Conservation (phyloP, 306 rosid genomes). For the Prunus campanulata region DNA sequence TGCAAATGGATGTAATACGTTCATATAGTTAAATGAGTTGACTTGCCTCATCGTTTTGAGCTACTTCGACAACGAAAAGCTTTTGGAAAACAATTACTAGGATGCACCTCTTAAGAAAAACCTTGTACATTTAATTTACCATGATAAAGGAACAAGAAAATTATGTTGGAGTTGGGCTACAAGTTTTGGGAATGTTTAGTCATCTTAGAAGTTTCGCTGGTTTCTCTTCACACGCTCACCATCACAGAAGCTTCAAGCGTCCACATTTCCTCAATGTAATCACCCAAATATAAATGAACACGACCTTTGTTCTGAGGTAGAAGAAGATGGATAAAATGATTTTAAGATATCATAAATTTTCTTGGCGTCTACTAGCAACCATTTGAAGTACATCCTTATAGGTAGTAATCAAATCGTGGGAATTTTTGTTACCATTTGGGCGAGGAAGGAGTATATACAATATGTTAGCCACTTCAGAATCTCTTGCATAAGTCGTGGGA, state of each 20-base stretch:
- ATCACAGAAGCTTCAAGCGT: too few relatives aligned
- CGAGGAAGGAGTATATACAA: constrained; percentile 71
- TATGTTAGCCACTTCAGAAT: constrained; percentile 76
- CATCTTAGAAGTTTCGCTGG: too few relatives aligned
- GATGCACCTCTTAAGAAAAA: constrained; percentile 78
- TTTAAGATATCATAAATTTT: constrained; percentile 39
- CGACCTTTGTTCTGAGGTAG: constrained; percentile 71
- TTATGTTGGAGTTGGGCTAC: background rate
- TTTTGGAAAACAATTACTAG: constrained; percentile 61
- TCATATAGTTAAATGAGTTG: constrained; percentile 93
- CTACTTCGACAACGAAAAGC: constrained; percentile 61
- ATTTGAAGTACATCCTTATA: constrained; percentile 74
- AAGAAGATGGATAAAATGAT: constrained; percentile 42
- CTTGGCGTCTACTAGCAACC: constrained; percentile 31
- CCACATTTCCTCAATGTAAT: constrained; percentile 35
- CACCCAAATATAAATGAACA: constrained; percentile 44
- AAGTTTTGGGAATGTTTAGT: too few relatives aligned
- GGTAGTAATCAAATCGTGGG: constrained; percentile 94
- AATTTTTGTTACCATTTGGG: constrained; percentile 78
- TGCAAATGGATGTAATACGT: constrained; percentile 50
- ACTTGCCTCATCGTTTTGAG: constrained; percentile 84
- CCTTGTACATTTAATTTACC: constrained; percentile 49
- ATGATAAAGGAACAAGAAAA: background rate
- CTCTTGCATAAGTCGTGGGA: constrained; percentile 73
- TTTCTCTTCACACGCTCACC: too few relatives aligned